Evolutionary conservation across 495 filamentous ascomycete species (phyloP), one percentile per base, ranked within the genome.

Genomic region (Penicillium canariense): DNA sequence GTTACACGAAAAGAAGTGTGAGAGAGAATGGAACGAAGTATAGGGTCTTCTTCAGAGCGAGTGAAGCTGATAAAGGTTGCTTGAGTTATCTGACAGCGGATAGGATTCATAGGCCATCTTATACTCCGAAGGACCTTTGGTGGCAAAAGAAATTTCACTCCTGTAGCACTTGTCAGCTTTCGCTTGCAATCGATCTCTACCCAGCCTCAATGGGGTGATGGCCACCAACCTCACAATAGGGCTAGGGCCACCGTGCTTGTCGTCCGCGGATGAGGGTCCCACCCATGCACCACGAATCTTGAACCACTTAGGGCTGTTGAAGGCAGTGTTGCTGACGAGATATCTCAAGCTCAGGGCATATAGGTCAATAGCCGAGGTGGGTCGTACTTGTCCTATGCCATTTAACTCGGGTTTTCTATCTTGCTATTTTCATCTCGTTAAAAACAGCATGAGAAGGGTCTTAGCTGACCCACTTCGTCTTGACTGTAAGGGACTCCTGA

Each of bases 61-160:
- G 17, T 26, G 36, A 47, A 55, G 39, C 32, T 55, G 51, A 59
- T 54, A 10, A 51, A 51, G 20, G 25, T 50, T 50, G 51, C 51
- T 50, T 54, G 20, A 22, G 0, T 22, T 14, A 10, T 7, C 17
- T 35, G 48, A 14, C 39, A 27, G 20, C 10, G 22, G 1, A 30
- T 14, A 4, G 4, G 23, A 7, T 11, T 17, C 26, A 17, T n/a
- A 30, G 2, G 7, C 3, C n/a, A 6, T 38, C 42, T 51, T 52
- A 45, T 46, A 42, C n/a, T 4, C 7, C 34, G 9, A 38, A n/a
- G 10, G 10, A 11, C 20, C 3, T 4, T 5, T 26, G 20, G 5
- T 2, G 23, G 10, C 6, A 25, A 14, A 43, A 25, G 39, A 43
- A 20, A 14, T 25, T 20, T 14, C 2, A 23, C 14, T 32, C 12